Evolutionary conservation across 1,139 yeast genomes (phyloP).

Genomic region (Saccharomyces hybrid): DNA sequence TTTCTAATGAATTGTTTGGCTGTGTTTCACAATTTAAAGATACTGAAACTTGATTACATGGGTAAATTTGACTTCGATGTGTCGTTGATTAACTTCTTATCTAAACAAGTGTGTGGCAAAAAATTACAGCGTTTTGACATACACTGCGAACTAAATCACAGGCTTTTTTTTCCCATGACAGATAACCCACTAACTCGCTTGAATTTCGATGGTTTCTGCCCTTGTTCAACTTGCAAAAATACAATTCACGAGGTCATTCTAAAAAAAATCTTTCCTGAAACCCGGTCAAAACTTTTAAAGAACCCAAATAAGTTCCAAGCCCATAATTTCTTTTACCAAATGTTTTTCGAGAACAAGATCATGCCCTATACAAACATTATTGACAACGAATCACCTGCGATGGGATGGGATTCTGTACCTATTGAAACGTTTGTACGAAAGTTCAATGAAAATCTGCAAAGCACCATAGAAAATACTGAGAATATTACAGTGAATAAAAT

Average conservation of each 20-base stretch:
- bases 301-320: constrained; percentile 18
- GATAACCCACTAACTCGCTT: constrained; percentile 19
- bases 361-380: constrained; percentile 25
- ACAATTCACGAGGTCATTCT: constrained; percentile 19
- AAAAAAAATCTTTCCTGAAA: constrained; percentile 21
- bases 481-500: constrained; percentile 2
- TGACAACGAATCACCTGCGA: constrained; percentile 23
- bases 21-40: constrained; percentile 13
- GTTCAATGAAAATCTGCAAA: constrained; percentile 10
- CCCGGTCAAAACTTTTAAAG: constrained; percentile 15
- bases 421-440: constrained; percentile 17
- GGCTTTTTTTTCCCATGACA: constrained; percentile 17
- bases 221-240: constrained; percentile 23
- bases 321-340: constrained; percentile 21
- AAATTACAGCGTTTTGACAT: constrained; percentile 23
- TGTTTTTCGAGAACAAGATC: constrained; percentile 25
- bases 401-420: constrained; percentile 22
- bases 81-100: constrained; percentile 12
- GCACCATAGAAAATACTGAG: constrained; percentile 3
- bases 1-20: constrained; percentile 16
- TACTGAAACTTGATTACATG: constrained; percentile 25
- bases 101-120: constrained; percentile 12
- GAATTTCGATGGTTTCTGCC: constrained; percentile 18
- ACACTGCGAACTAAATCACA: constrained; percentile 17
- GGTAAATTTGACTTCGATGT: constrained; percentile 5